Conservation (phyloP, 352 stramenopile genomes). For the Globisporangium iwayamae region DNA sequence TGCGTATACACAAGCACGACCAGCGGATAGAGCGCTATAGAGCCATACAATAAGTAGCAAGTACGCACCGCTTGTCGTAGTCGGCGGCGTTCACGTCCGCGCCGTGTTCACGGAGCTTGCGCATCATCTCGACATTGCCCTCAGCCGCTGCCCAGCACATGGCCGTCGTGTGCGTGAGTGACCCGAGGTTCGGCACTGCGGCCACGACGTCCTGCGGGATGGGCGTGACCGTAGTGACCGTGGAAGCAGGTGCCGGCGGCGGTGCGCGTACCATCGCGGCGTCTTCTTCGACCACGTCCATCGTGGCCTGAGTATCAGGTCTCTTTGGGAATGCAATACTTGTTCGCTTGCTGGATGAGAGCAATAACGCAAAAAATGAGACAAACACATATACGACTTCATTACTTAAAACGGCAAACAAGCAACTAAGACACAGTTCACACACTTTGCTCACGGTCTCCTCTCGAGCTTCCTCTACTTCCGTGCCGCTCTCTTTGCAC, state of each 20-base stretch:
- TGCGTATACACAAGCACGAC: neutral
- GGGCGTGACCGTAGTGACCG: no score
- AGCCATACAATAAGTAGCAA: neutral
- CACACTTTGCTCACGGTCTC: no score
- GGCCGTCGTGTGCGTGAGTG: conserved; percentile 53
- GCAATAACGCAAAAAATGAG: no score
- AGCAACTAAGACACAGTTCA: no score
- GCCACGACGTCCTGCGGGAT: neutral
- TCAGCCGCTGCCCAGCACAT: conserved; percentile 76
- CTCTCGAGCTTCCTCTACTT: no score
- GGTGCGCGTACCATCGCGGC: neutral
- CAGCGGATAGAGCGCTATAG: neutral
- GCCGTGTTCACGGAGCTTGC: conserved; percentile 51
- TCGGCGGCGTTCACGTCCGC: conserved; percentile 71
- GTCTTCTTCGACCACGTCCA: neutral
- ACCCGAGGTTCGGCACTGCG: conserved; percentile 19
- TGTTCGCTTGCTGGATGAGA: no score
- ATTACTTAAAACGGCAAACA: no score
- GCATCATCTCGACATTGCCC: conserved; percentile 58
- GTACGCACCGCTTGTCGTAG: conserved; percentile 63
- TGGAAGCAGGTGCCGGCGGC: no score
- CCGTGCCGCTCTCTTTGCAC: no score
- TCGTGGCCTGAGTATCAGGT: no score
- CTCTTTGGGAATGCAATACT: no score
- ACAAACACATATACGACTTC: no score